A percentile compares a stretch with the other conserved stretches of the same genome.
Evolutionary conservation across 75 land plant genomes (phyloP).

Genomic region (Picea sitchensis): DNA sequence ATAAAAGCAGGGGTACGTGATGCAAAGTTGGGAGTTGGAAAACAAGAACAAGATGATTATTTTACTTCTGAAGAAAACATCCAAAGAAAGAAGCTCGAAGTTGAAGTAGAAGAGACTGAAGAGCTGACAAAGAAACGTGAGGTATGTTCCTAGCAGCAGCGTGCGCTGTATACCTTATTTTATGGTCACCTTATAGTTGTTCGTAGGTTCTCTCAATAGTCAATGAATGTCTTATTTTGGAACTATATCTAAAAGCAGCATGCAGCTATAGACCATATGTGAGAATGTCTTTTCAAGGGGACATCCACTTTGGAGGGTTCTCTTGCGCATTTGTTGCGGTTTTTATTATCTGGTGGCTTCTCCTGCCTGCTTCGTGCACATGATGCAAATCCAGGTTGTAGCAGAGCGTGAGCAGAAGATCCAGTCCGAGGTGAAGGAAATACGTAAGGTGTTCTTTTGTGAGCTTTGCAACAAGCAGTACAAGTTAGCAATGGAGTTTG

Average conservation of each 20-base stretch:
- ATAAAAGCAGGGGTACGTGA: slow-evolving; percentile 94
- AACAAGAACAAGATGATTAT: slow-evolving; percentile 98
- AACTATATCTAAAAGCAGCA: slow-evolving; percentile 59
- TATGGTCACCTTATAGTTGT: slow-evolving; percentile 25
- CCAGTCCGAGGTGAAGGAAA: slow-evolving; percentile 98
- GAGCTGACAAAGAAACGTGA: slow-evolving; percentile 89
- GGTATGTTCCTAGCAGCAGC: slow-evolving; percentile 44
- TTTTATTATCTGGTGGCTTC: slow-evolving; percentile 88
- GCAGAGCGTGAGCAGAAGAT: slow-evolving; percentile 99
- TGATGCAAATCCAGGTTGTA: slow-evolving; percentile 92
- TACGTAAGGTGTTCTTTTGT: slow-evolving; percentile 90
- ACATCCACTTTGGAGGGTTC: slow-evolving; percentile 60
- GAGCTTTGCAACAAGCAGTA: slow-evolving; percentile 99
- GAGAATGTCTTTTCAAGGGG: slow-evolving; percentile 75
- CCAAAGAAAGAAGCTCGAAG: slow-evolving; percentile 84
- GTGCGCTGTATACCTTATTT: neutral
- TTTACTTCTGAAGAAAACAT: slow-evolving; percentile 94
- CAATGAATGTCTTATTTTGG: slow-evolving; percentile 38
- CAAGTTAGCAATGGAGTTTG: slow-evolving; percentile 97
- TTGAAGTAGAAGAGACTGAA: slow-evolving; percentile 90
- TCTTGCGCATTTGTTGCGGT: slow-evolving; percentile 75
- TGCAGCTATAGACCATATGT: slow-evolving; percentile 71
- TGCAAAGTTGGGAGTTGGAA: slow-evolving; percentile 91
- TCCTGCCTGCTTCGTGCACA: slow-evolving; percentile 91
- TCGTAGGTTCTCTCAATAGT: slow-evolving; percentile 7